Conservation (phyloP, 805 yeast species). For the Metschnikowia orientalis region DNA sequence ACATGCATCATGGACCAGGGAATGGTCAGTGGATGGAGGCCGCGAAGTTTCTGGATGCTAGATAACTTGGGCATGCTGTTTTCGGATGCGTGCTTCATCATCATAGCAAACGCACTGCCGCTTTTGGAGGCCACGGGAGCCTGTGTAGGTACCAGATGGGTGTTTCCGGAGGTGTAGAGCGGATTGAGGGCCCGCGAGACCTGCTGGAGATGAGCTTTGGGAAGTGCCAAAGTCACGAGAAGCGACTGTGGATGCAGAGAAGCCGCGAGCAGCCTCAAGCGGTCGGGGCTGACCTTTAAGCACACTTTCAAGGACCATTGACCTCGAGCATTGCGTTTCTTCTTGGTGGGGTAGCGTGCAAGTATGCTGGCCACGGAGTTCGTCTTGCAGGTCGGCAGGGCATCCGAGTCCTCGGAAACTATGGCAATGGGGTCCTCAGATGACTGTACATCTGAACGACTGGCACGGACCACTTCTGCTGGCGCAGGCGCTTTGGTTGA, state of each 20-base stretch:
- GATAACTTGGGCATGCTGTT: constrained; percentile 23
- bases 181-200: constrained; percentile 13
- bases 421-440: too few species aligned
- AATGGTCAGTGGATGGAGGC: constrained; percentile 30
- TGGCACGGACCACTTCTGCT: not conserved
- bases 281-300: constrained; percentile 19
- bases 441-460: too few species aligned
- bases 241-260: constrained; percentile 1
- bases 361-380: constrained; percentile 1
- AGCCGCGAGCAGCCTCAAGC: not conserved
- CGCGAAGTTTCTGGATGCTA: constrained; percentile 29
- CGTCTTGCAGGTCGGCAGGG: too few species aligned
- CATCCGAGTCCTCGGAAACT: not conserved
- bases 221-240: constrained; percentile 13
- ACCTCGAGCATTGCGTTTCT: constrained; percentile 11
- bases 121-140: constrained; percentile 11
- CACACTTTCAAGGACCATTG: constrained; percentile 15
- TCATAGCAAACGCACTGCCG: constrained; percentile 31
- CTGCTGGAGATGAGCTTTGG: constrained; percentile 7
- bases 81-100: constrained; percentile 33
- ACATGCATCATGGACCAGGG: constrained; percentile 32
- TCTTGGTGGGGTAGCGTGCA: constrained; percentile 8
- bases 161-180: constrained; percentile 13
- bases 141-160: too few species aligned
- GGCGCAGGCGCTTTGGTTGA: not conserved